Evolutionary conservation across 306 rosid genomes (phyloP), one percentile per base, ranked within the genome.

Genomic region (Crotalaria pallida): DNA sequence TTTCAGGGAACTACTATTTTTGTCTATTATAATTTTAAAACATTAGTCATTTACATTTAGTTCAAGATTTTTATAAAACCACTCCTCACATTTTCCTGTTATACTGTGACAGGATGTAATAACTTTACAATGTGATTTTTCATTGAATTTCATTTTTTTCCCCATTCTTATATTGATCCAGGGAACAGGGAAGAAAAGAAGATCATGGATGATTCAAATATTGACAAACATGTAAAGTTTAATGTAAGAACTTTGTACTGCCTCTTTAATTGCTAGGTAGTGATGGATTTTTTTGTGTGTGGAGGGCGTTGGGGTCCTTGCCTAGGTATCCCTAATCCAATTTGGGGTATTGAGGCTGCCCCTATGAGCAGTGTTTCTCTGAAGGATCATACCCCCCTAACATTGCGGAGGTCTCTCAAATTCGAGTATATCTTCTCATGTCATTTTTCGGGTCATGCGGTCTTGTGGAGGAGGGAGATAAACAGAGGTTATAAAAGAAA

Each of bases 201-300:
- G 53, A 44, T 48, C 44, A 31, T 29, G 19, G 57, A 60, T 29
- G 86, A 83, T 43, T 70, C 67, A 23, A 69, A 49, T 52, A 40
- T 12, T 18, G 85, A 73, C 71, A 70, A 75, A 71, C 64, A 71
- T 41, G 16, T 21, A 23, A 56, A 80, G 19, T 72, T 69, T 67
- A 74, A 65, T 19, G 89, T 90, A 80, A 88, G 86, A 61, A 41
- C 34, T 73, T 33, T 27, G 47, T 51, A 26, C 71, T 16, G 3
- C 31, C 17, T 45, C 58, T 48, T 56, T 58, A 29, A 17, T 44
- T 43, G 24, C 71, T 44, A 11, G 48, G 56, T 27, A 11, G 43
- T 36, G 29, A 59, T 38, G 36, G 65, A 36, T 45, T 52, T 29
- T 38, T 38, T 10, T 10, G n/a, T 40, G n/a, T 11, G 12, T 36